Base-by-base conservation (phyloP, 768 basidiomycete species). In the Phylloporus scabripes region DNA sequence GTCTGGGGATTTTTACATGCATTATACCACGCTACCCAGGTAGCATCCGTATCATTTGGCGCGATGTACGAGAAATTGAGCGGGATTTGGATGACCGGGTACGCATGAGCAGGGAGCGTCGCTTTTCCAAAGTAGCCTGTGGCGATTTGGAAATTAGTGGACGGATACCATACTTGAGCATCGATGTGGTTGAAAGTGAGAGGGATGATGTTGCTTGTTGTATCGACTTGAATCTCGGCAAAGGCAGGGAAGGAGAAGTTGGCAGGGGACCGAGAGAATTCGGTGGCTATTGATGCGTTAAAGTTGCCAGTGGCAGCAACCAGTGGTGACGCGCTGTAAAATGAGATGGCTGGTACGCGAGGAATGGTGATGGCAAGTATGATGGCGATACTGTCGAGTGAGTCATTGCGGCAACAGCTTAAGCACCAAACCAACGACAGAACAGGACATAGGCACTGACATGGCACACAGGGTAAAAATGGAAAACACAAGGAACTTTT, bases 221-320 rank as follows among this genome's bases (percentile, higher is more conserved):
- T 92, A 68, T 95, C 80, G 42, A 89, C 75, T 68, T 90, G 78
- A 10, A 97, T 71, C 18, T 83, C 75, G 15, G 91, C 80, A 38
- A 75, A 73, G 0, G 83, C 89, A 3, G 87, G 79, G 75, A 97
- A 97, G 31, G 85, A 81, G 68, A 95, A 97, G 68, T 95, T 95
- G 47, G 93, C 83, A 0, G 92, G 92, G 1, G 73, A 66, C 50
- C 88, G 81, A 31, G 78, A 82, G 72, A 97, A 95, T 31, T 70
- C 64, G 1, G 74, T 75, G 2, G 80, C 76, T 39, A 88, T 70
- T 6, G 78, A 75, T 17, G 70, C 57, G 42, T 79, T 77, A 72
- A 78, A 89, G 31, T 52, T 56, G 20, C 80, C 80, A 0, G 82
- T 77, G 9, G 84, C 85, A n/a, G 70, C 64, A 11, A 63, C 59